Conservation (phyloP, 148 eudicot species). For the Amaranthus cruentus region DNA sequence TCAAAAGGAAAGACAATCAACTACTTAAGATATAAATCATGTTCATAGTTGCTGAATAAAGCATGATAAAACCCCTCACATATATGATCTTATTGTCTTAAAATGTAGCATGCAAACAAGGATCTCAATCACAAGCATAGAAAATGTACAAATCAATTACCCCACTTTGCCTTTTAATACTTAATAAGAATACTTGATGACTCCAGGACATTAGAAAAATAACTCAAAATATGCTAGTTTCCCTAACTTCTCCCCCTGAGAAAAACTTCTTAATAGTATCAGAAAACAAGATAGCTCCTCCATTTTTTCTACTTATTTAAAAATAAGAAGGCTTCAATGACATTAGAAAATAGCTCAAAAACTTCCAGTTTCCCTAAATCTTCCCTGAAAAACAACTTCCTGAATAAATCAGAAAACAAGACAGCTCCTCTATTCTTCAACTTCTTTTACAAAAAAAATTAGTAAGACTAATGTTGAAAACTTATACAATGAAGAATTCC, state of each 20-base stretch:
- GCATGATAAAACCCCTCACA: background rate
- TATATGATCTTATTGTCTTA: background rate
- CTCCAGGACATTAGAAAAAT: background rate
- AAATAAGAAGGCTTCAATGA: no score
- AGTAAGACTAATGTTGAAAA: background rate
- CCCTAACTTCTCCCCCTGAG: background rate
- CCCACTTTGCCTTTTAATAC: background rate
- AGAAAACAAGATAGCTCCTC: background rate
- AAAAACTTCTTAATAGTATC: background rate
- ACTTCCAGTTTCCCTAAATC: no score
- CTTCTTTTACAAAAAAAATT: no score
- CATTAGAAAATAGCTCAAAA: no score
- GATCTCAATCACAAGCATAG: slow-evolving; percentile 10
- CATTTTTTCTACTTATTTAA: background rate
- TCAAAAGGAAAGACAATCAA: slow-evolving; percentile 18
- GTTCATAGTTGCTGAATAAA: background rate
- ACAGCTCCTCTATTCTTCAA: background rate
- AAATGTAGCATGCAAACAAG: background rate
- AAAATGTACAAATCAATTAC: background rate
- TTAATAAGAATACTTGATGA: background rate
- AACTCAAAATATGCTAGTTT: background rate
- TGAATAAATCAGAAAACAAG: background rate
- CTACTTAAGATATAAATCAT: background rate
- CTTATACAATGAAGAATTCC: background rate
- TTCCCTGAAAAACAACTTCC: background rate